Conservation (phyloP, 352 stramenopile genomes). For the Phytophthora sansomeana region DNA sequence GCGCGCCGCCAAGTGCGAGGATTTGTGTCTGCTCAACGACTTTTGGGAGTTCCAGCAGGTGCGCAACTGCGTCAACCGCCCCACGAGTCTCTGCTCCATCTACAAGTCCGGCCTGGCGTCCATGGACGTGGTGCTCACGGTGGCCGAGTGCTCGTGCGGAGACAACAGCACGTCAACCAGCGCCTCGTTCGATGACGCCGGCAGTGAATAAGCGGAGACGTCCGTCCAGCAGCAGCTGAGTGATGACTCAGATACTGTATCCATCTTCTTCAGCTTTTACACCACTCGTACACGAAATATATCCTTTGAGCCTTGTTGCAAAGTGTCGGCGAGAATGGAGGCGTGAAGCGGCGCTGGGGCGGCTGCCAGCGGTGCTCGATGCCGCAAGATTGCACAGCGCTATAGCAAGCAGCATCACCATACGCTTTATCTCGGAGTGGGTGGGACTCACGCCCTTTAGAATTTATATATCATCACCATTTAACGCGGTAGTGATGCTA, state of each 20-base stretch:
- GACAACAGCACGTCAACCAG: constrained; percentile 37
- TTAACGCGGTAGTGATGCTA: no score
- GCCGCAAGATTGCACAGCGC: constrained; percentile 10
- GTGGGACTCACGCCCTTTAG: background rate
- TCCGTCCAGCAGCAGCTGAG: background rate
- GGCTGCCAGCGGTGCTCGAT: background rate
- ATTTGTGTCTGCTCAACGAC: constrained; percentile 62
- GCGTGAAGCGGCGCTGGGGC: constrained; percentile 14
- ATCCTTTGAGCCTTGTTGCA: background rate
- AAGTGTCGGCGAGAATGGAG: background rate
- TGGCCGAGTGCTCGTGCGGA: constrained; percentile 64
- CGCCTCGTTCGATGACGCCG: no score
- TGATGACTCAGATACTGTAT: constrained; percentile 1
- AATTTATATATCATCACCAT: background rate
- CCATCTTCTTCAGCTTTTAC: constrained; percentile 26
- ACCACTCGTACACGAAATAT: constrained; percentile 33
- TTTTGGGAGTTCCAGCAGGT: constrained; percentile 68
- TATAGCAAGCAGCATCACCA: constrained; percentile 4
- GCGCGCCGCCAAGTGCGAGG: constrained; percentile 64
- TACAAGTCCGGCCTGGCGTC: constrained; percentile 60
- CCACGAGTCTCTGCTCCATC: constrained; percentile 62
- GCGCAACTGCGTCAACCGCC: constrained; percentile 66
- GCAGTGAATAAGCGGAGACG: background rate
- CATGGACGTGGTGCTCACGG: constrained; percentile 59
- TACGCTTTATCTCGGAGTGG: background rate